A percentile compares a stretch with the other conserved stretches of the same genome.
Evolutionary conservation across 352 stramenopile genomes (phyloP).

Genomic region (Phytophthora crassamura): DNA sequence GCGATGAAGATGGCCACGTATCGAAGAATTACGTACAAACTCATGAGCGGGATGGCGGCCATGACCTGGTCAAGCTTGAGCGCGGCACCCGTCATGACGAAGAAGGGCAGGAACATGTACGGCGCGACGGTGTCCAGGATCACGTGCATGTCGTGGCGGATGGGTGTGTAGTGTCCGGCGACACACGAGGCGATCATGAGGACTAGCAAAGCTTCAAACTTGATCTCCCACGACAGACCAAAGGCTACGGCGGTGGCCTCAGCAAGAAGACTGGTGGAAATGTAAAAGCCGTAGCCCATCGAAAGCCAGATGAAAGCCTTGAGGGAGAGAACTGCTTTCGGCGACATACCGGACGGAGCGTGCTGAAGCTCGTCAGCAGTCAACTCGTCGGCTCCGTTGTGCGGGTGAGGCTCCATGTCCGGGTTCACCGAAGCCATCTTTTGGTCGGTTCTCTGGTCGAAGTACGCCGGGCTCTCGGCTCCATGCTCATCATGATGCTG

Average conservation of each 20-base stretch:
- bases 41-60: conserved; percentile 69
- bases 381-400: conserved; percentile 46
- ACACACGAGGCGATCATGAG: conserved; percentile 73
- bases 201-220: conserved; percentile 72
- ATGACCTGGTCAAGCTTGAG: conserved; percentile 71
- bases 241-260: conserved; percentile 49
- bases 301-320: conserved; percentile 74
- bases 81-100: conserved; percentile 73
- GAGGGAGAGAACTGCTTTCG: conserved; percentile 44
- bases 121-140: conserved; percentile 68
- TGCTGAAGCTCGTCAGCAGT: too few species aligned
- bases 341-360: too few species aligned
- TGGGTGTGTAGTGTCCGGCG: conserved; percentile 57
- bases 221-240: conserved; percentile 68
- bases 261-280: conserved; percentile 49
- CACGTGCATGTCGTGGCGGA: conserved; percentile 80
- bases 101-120: conserved; percentile 81
- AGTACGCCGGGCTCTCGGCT: conserved; percentile 15
- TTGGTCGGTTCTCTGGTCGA: conserved; percentile 30
- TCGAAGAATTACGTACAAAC: conserved; percentile 59
- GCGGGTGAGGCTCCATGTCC: conserved; percentile 49
- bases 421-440: conserved; percentile 21
- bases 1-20: conserved; percentile 71
- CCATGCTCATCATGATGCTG: conserved; percentile 23
- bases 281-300: conserved; percentile 71